A percentile compares a stretch with the other conserved stretches of the same genome.
Conservation (phyloP, 2,329 filamentous ascomycete genomes). For the Botrytis porri region DNA sequence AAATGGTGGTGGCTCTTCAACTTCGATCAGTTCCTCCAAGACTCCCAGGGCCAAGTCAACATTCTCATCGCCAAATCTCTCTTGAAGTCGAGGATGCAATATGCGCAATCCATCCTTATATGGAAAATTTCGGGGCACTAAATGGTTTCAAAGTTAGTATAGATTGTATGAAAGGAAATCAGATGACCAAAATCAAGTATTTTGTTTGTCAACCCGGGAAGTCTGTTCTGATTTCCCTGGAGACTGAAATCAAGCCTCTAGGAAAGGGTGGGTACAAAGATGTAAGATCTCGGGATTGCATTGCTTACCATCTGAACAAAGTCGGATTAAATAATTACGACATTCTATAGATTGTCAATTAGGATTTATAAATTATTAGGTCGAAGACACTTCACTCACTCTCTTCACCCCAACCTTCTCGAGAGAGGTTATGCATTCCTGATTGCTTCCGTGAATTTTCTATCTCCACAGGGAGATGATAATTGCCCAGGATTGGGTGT, state of each 20-base stretch:
- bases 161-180: background rate
- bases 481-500: constrained; percentile 19
- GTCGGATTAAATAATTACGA: constrained; percentile 46
- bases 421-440: constrained; percentile 22
- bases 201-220: background rate
- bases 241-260: background rate
- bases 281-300: background rate
- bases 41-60: constrained; percentile 46
- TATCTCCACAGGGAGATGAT: constrained; percentile 19
- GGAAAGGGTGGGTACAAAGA: too few species aligned
- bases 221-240: background rate
- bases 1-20: constrained; percentile 46
- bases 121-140: constrained; percentile 47
- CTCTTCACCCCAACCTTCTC: constrained; percentile 27
- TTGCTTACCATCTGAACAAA: constrained; percentile 35
- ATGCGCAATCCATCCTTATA: constrained; percentile 47
- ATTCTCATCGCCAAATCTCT: constrained; percentile 47
- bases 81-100: constrained; percentile 44
- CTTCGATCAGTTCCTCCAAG: constrained; percentile 47
- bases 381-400: constrained; percentile 16
- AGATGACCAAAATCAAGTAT: too few species aligned
- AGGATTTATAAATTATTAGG: background rate
- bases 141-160: constrained; percentile 28
- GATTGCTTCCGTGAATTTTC: constrained; percentile 19
- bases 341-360: constrained; percentile 40